These are phyloP conservation scores for Termitomyces sp. DNA, from an alignment of 768 basidiomycete genomes.

Conservation along the genomic window DNA sequence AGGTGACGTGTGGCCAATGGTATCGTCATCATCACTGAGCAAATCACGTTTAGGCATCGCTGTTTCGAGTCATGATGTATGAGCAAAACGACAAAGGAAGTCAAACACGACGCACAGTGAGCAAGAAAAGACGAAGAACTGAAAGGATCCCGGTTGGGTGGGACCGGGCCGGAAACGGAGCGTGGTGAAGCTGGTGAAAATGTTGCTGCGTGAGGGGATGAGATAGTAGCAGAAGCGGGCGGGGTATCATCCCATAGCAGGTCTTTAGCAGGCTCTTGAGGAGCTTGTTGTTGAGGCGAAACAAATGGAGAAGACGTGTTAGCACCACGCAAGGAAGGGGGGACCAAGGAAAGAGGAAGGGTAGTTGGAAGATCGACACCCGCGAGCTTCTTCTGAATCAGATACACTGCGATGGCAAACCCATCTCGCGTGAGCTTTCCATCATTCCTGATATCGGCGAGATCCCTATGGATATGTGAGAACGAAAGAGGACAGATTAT, in stretches of 20 bases:
- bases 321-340: conserved; percentile 65
- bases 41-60: conserved; percentile 40
- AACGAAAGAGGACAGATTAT: background rate
- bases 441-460: conserved; percentile 84
- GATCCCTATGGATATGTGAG: conserved; percentile 59
- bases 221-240: conserved; percentile 34
- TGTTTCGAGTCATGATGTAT: conserved; percentile 2
- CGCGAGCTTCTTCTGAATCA: conserved; percentile 81
- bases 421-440: conserved; percentile 85
- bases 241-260: conserved; percentile 55
- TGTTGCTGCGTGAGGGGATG: conserved; percentile 30
- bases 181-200: conserved; percentile 18
- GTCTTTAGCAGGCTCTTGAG: conserved; percentile 36
- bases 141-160: conserved; percentile 45
- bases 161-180: conserved; percentile 16
- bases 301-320: conserved; percentile 35
- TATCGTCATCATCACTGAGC: conserved; percentile 72
- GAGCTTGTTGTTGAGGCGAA: conserved; percentile 33
- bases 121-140: conserved; percentile 24
- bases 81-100: background rate
- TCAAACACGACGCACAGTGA: conserved; percentile 19
- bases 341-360: conserved; percentile 73
- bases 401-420: conserved; percentile 92
- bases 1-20: conserved; percentile 35
- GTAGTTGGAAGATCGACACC: conserved; percentile 69